These are phyloP conservation scores for Asterella californica DNA, from an alignment of 225 moss, liverwort and hornwort genomes.

Conservation along the genomic window DNA sequence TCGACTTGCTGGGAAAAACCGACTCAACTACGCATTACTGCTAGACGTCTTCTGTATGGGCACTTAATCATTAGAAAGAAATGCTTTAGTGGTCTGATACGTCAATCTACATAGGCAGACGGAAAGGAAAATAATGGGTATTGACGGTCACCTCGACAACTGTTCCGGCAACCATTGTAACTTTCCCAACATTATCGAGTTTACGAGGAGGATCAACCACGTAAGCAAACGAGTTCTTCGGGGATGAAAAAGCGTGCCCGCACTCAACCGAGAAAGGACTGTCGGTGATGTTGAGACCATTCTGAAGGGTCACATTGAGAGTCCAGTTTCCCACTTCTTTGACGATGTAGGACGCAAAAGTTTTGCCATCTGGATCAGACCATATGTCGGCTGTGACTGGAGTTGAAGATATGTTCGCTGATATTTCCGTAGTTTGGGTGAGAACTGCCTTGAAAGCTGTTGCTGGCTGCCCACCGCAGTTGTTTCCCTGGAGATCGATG, in stretches of 20 bases:
- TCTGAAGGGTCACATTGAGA: slow-evolving; percentile 22
- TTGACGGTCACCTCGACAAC: slow-evolving; percentile 7
- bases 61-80: too few relatives aligned
- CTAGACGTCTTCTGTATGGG: too few relatives aligned
- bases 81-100: too few relatives aligned
- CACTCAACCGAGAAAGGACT: slow-evolving; percentile 15
- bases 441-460: slow-evolving; percentile 19
- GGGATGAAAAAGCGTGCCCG: slow-evolving; percentile 15
- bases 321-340: slow-evolving; percentile 22
- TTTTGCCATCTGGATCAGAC: neutral
- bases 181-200: slow-evolving; percentile 12
- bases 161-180: slow-evolving; percentile 20
- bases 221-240: slow-evolving; percentile 7
- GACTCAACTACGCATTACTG: too few relatives aligned
- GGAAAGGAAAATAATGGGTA: neutral
- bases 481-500: slow-evolving; percentile 4
- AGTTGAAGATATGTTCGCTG: neutral
- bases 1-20: too few relatives aligned
- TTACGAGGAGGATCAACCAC: slow-evolving; percentile 23
- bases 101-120: too few relatives aligned
- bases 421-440: neutral
- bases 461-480: slow-evolving; percentile 17
- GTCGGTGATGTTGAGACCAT: slow-evolving; percentile 25
- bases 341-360: slow-evolving; percentile 19
- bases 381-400: slow-evolving; percentile 1